Conservation (phyloP, 495 filamentous ascomycete species). For the Penicillium pancosmium region DNA sequence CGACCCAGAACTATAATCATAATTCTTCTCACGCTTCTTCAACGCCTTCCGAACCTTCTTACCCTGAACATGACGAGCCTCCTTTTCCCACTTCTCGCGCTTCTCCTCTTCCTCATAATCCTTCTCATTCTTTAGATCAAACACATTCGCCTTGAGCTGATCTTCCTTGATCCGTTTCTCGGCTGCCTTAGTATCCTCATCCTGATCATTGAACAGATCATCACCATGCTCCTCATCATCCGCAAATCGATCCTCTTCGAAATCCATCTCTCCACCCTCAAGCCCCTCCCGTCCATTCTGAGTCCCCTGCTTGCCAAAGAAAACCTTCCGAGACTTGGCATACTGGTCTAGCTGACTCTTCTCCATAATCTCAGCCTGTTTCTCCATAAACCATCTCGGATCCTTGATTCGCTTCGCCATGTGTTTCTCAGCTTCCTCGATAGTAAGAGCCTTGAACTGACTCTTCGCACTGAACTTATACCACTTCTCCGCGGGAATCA, state of each 20-base stretch:
- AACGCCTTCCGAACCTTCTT: constrained; percentile 79
- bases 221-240: constrained; percentile 86
- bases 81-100: constrained; percentile 67
- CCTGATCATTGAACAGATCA: constrained; percentile 74
- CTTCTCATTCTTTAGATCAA: constrained; percentile 80
- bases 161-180: constrained; percentile 85
- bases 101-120: constrained; percentile 82
- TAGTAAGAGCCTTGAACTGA: constrained; percentile 75
- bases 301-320: constrained; percentile 43
- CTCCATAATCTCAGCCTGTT: constrained; percentile 50
- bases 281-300: constrained; percentile 49
- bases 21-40: constrained; percentile 81
- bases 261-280: constrained; percentile 61
- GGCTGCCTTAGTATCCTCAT: constrained; percentile 86
- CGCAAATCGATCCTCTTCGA: constrained; percentile 69
- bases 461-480: constrained; percentile 88
- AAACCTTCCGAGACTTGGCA: constrained; percentile 50
- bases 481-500: constrained; percentile 92
- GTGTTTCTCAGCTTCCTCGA: constrained; percentile 82
- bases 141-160: constrained; percentile 83
- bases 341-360: constrained; percentile 54
- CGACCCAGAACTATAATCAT: constrained; percentile 76
- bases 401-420: constrained; percentile 74
- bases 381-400: constrained; percentile 78
- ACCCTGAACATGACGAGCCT: constrained; percentile 66